Base-by-base conservation (phyloP, 441 rosid species). In the Brassica hybrid region DNA sequence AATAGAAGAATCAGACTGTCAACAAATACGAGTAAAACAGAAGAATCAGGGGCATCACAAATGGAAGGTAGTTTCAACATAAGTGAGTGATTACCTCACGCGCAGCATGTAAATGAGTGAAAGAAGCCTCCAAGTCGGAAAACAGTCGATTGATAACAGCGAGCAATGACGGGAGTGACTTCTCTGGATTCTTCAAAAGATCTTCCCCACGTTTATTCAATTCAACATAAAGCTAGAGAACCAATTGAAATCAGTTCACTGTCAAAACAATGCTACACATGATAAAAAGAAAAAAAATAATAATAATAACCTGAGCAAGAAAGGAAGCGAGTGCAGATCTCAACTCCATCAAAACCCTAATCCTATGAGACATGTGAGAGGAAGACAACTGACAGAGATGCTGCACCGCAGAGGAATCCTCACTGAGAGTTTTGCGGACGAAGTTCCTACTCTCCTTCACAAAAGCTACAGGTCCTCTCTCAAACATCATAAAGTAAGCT, bases 381-480 rank as follows among this genome's bases (percentile, higher is more conserved):
- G 93, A 88, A 23, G 97, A 92, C 21, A 89, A 87, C 59, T 79
- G 86, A 66, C 77, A 84, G 17, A 88, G 75, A 78, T 87, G 88
- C 75, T 88, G 87, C 79, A 81, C 61, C 36, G 97, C 83, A 4
- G 32, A 27, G 6, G 32, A 27, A 62, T 89, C 87, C 69, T 86
- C 88, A 65, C 75, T 66, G 45, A 85, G 34, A 59, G 77, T 81
- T 71, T 83, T 85, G 13, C 60, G 84, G 6, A 90, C 66, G 25
- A 93, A 71, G 79, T 84, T 84, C 3, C 75, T 72, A 13, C 90
- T 65, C 74, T 86, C 95, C 60, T 86, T 79, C 64, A 89, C 65
- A 78, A 95, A 91, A 79, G 96, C 98, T 62, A 71, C 71, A 0
- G 98, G 98, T 34, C 99, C 99, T 85, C 99, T 89, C 90, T 95